Base-by-base conservation (phyloP, 106 monocot genomes). In the Allium sativum region DNA sequence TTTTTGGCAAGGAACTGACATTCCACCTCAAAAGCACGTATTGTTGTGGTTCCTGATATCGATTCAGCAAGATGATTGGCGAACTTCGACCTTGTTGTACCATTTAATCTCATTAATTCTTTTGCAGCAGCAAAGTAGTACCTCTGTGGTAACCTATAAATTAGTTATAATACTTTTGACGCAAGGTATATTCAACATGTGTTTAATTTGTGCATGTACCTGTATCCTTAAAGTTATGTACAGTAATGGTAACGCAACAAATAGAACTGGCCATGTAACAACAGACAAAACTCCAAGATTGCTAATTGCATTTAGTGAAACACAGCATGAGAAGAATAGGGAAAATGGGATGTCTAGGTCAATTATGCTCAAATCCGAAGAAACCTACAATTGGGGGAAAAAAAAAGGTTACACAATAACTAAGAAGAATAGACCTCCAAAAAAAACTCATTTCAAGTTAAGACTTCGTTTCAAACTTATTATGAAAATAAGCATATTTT, bases 11-110 rank as follows among this genome's bases (percentile, higher is more conserved):
- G 68, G 22, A 95, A 95, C 12, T 76, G 70, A 11, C 77, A 68
- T 76, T 95, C 84, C 61, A 77, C 80, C 46, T 75, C 64, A 68
- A 90, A 95, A 53, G 85, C 81, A 79, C 95, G 86, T 16, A 95
- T 90, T 48, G 86, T 87, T 14, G 46, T 70, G 40, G 75, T 74
- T 56, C 94, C 94, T 21, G 89, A 57, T 14, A 90, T 44, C 65
- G 90, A 84, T 75, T 96, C 95, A 59, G 90, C 74, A 48, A 96
- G 69, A 75, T 96, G 90, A 66, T 90, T 96, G 52, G 84, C 90
- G 17, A 96, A 68, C 19, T 79, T 18, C 67, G 95, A 96, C 74
- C 82, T 96, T 56, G 95, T 84, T 7, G 95, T 96, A 8, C 95
- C 95, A 74, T 96, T 86, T 13, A 96, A 66, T 60, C 95, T 64